Base-by-base conservation (phyloP, 768 basidiomycete genomes). In the Pholiota conissans region DNA sequence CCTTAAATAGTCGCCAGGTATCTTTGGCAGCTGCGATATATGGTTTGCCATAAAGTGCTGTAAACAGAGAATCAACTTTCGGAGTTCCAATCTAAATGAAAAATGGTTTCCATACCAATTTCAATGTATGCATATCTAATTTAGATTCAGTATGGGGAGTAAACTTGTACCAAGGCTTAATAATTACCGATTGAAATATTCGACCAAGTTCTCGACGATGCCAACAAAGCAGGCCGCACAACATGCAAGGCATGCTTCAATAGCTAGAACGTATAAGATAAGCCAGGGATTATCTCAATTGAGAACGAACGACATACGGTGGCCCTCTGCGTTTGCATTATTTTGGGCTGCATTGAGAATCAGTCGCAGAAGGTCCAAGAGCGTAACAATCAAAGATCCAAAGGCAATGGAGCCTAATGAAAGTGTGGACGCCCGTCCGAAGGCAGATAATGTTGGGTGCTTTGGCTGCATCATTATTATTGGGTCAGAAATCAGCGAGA, bases 391-490 rank as follows among this genome's bases (percentile, higher is more conserved):
- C 63, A 94, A 74, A 13, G 86, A 89, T 13, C 91, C 91, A 67
- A 95, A 93, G 0, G 91, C 90, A 61, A 93, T 90, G 1, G 89
- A 91, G 7, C 91, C 93, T 29, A 95, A 79, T 0, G 91, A 93
- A 26, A 87, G 71, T 0, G 90, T 91, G 3, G 87, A 89, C 22
- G 90, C 89, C 27, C 91, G 83, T 20, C 81, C 80, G 62, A 94
- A 89, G 0, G 90, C 79, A 42, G 85, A 79, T 2, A 85, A 65
- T 7, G 89, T 90, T 0, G 90, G 87, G 66, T 89, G 80, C 58
- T 81, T 84, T 32, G 90, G 90, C 83, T 89, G 55, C 55, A 26
- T n/a, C n/a, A n/a, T n/a, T n/a, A n/a, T n/a, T n/a, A n/a, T n/a
- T n/a, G n/a, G n/a, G n/a, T n/a, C n/a, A n/a, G n/a, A n/a, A 32